phyloP scores from a whole-genome alignment of 257 asterid genomes.

The Solanum peruvianum region DNA sequence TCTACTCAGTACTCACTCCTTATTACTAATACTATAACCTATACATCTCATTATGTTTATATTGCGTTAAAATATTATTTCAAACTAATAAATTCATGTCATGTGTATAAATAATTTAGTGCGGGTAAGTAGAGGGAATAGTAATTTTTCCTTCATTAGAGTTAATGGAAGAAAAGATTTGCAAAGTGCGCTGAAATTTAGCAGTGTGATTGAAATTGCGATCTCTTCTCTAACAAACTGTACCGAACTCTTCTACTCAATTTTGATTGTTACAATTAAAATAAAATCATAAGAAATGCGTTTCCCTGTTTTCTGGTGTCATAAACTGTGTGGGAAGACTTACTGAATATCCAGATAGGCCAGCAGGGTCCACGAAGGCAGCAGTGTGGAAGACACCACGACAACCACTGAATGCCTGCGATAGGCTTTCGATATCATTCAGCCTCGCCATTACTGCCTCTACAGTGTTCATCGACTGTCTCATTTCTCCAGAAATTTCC shows the following conservation, averaged over 20 bases:
- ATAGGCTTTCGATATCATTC: slow-evolving; percentile 39
- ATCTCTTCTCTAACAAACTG: not conserved
- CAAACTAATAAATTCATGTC: no score
- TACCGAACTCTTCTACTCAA: not conserved
- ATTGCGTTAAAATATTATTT: no score
- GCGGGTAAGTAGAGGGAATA: not conserved
- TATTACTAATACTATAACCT: not conserved
- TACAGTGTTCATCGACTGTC: slow-evolving; percentile 25
- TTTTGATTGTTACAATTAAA: not conserved
- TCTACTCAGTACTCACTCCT: not conserved
- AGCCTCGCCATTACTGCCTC: slow-evolving; percentile 71
- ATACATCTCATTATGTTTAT: not conserved
- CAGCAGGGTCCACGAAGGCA: slow-evolving; percentile 81
- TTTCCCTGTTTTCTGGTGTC: not conserved
- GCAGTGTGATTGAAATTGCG: not conserved
- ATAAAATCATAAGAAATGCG: not conserved
- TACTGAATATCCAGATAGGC: slow-evolving; percentile 83
- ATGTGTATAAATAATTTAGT: not conserved
- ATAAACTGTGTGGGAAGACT: slow-evolving; percentile 7
- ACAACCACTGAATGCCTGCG: slow-evolving; percentile 67
- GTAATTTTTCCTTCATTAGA: not conserved
- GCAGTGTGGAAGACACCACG: slow-evolving; percentile 78
- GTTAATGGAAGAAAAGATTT: not conserved
- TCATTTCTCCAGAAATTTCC: slow-evolving; percentile 77
- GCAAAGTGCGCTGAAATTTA: not conserved